phyloP scores from a whole-genome alignment of 257 asterid species.

The Solanum neorickii region DNA sequence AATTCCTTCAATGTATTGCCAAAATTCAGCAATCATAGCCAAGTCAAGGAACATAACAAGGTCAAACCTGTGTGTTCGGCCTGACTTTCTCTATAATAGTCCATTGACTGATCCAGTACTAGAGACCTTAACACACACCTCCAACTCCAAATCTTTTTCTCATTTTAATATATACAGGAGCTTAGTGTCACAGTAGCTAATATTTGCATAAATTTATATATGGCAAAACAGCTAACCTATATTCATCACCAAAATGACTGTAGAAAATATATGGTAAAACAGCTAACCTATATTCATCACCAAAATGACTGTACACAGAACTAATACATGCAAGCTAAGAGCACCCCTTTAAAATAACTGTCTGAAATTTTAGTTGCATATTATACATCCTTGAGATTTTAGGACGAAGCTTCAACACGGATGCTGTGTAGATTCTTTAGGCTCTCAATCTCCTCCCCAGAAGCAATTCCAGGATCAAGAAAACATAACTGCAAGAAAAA shows the following conservation, averaged over 20 bases:
- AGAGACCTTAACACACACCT: neutral
- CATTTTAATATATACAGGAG: neutral
- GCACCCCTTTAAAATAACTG: neutral
- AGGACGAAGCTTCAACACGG: constrained; percentile 38
- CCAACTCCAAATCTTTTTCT: neutral
- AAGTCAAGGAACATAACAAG: neutral
- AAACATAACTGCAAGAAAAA: constrained; percentile 50
- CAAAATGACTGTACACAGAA: neutral
- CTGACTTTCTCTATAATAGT: neutral
- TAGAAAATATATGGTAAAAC: neutral
- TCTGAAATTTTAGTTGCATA: neutral
- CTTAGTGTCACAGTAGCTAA: neutral
- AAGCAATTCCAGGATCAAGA: constrained; percentile 69
- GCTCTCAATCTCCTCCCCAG: constrained; percentile 54
- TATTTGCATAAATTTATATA: neutral
- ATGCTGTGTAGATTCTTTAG: constrained; percentile 53
- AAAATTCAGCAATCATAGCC: neutral
- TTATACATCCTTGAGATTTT: neutral
- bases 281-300: neutral
- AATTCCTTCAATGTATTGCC: neutral
- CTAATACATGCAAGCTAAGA: neutral
- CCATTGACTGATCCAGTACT: neutral
- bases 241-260: neutral
- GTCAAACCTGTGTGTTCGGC: neutral
- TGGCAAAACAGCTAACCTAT: neutral